Evolutionary conservation across 1,139 yeast genomes (phyloP).

Genomic region (Saccharomycopsis hybrid): DNA sequence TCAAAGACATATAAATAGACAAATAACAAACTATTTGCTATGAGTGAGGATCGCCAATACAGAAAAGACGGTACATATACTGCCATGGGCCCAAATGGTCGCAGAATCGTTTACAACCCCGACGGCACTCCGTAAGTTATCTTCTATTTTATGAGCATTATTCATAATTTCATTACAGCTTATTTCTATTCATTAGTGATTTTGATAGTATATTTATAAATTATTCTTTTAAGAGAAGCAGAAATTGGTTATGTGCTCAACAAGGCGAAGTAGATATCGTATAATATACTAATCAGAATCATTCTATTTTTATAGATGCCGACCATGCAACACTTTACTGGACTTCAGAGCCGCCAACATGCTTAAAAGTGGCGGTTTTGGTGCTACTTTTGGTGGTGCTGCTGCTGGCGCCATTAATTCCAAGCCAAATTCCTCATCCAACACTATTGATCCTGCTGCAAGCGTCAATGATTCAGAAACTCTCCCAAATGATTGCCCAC

Average conservation of each 20-base stretch:
- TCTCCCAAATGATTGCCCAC: conserved; percentile 60
- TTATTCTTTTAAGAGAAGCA: too few species aligned
- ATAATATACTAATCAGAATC: too few species aligned
- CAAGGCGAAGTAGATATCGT: too few species aligned
- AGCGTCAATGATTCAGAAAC: conserved; percentile 22
- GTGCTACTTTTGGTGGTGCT: conserved; percentile 20
- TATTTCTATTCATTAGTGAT: too few species aligned
- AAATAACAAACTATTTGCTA: too few species aligned
- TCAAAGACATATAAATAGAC: too few species aligned
- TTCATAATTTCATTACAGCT: too few species aligned
- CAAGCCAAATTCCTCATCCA: too few species aligned
- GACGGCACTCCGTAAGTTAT: conserved; percentile 85
- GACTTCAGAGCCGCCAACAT: conserved; percentile 66
- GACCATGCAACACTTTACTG: conserved; percentile 69
- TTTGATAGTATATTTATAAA: too few species aligned
- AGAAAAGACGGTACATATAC: conserved; percentile 20
- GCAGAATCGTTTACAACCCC: conserved; percentile 70
- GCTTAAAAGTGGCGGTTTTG: conserved; percentile 25
- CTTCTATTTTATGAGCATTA: too few species aligned
- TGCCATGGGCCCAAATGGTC: conserved; percentile 49
- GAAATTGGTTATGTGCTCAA: too few species aligned
- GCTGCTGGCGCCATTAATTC: conserved; percentile 24
- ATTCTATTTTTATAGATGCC: conserved; percentile 60
- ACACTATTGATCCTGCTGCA: too few species aligned
- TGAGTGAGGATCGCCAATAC: conserved; percentile 4